phyloP scores from a whole-genome alignment of 805 yeast genomes.

The Saitoella complicata region DNA sequence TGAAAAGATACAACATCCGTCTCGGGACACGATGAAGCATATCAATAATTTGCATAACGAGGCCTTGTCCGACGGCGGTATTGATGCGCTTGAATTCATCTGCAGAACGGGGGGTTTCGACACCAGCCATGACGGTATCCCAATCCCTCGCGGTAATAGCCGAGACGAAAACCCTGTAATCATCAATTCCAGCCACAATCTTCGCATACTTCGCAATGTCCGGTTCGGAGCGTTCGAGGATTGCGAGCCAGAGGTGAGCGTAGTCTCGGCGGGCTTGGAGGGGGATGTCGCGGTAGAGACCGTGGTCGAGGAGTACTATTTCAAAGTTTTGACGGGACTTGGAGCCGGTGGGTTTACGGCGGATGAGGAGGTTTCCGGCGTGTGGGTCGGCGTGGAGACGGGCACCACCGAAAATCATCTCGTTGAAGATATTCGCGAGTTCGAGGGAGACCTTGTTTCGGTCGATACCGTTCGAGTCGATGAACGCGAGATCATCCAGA shows the following conservation, averaged over 20 bases:
- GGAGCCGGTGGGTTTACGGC: constrained; percentile 23
- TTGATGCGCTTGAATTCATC: constrained; percentile 59
- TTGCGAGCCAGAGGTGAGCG: constrained; percentile 83
- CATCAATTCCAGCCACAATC: constrained; percentile 65
- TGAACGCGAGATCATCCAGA: constrained; percentile 54
- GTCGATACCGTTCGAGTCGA: constrained; percentile 48
- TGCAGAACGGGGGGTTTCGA: constrained; percentile 34
- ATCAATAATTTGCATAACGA: constrained; percentile 61
- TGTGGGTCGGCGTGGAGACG: constrained; percentile 97
- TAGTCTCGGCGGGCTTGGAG: constrained; percentile 62
- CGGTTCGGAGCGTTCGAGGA: constrained; percentile 51
- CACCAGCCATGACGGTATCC: constrained; percentile 45
- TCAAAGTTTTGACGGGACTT: constrained; percentile 60
- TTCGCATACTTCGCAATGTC: constrained; percentile 61
- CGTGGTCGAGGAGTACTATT: constrained; percentile 85
- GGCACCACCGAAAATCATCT: constrained; percentile 84
- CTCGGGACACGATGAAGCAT: constrained; percentile 61
- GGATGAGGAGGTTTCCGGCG: constrained; percentile 86
- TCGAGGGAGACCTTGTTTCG: constrained; percentile 70
- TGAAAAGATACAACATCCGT: constrained; percentile 66
- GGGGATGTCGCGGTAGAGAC: constrained; percentile 75
- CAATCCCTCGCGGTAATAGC: constrained; percentile 92
- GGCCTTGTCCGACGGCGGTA: constrained; percentile 39
- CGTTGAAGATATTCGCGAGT: constrained; percentile 76
- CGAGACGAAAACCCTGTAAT: constrained; percentile 64